Evolutionary conservation across 176 grass and related monocot genomes (phyloP).

Genomic region (Triticum timopheevii): DNA sequence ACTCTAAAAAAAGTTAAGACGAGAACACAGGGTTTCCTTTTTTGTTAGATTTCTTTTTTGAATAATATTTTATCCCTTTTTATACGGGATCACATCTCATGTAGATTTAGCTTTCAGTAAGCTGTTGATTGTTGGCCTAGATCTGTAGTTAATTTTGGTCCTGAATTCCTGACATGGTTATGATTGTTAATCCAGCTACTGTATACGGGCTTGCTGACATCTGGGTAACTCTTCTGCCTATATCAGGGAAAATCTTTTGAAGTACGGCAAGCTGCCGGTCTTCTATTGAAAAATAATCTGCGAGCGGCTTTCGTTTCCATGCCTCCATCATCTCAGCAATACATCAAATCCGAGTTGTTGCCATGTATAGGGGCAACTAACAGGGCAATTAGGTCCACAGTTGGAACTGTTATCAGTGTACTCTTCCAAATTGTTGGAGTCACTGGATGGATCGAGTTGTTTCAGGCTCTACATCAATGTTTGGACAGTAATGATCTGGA

Average conservation of each 20-base stretch:
- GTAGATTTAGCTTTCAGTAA: conserved; percentile 9
- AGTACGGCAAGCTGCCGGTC: conserved; percentile 91
- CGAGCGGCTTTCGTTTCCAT: conserved; percentile 65
- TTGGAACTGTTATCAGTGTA: conserved; percentile 88
- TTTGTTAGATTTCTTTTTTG: neutral
- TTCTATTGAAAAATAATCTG: conserved; percentile 84
- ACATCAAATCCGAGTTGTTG: conserved; percentile 80
- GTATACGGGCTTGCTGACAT: conserved; percentile 16
- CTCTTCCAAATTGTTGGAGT: conserved; percentile 82
- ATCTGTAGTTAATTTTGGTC: neutral
- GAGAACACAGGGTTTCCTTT: neutral
- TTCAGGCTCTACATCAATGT: conserved; percentile 77
- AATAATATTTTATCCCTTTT: neutral
- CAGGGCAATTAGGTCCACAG: conserved; percentile 80
- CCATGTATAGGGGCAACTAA: conserved; percentile 80
- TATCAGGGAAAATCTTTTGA: conserved; percentile 73
- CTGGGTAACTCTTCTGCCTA: conserved; percentile 22
- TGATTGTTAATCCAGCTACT: neutral
- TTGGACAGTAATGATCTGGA: conserved; percentile 83
- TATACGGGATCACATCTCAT: neutral
- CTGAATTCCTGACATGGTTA: conserved; percentile 5
- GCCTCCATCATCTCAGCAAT: conserved; percentile 61
- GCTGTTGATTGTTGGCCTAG: neutral
- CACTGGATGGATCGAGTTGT: conserved; percentile 86
- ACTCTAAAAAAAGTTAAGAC: neutral